A percentile compares a stretch with the other conserved stretches of the same genome.
phyloP scores from a whole-genome alignment of 2,329 filamentous ascomycete species.

The Penicillium freii region DNA sequence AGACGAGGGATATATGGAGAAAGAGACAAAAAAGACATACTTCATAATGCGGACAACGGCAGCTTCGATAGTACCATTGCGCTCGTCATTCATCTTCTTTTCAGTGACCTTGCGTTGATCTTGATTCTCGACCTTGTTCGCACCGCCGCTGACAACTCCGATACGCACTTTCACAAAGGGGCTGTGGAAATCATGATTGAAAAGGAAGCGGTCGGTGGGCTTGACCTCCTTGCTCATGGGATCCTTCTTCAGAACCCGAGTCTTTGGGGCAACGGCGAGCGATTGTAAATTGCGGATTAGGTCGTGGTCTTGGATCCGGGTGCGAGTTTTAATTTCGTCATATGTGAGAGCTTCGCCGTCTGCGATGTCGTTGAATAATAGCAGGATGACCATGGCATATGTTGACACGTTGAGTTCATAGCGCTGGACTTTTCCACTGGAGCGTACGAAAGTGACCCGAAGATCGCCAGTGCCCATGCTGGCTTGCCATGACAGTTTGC shows the following conservation, averaged over 20 bases:
- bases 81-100: slow-evolving; percentile 51
- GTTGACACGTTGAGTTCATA: slow-evolving; percentile 93
- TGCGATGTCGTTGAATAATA: slow-evolving; percentile 81
- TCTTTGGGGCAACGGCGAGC: slow-evolving; percentile 79
- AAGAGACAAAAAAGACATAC: slow-evolving; percentile 28
- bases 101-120: slow-evolving; percentile 55
- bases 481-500: slow-evolving; percentile 79
- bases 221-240: slow-evolving; percentile 77
- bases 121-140: slow-evolving; percentile 79
- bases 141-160: slow-evolving; percentile 70
- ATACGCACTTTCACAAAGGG: slow-evolving; percentile 87
- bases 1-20: not conserved
- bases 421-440: slow-evolving; percentile 67
- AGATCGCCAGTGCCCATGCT: slow-evolving; percentile 83
- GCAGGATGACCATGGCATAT: slow-evolving; percentile 83
- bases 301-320: slow-evolving; percentile 72
- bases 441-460: slow-evolving; percentile 72
- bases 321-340: slow-evolving; percentile 79
- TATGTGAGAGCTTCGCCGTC: slow-evolving; percentile 53
- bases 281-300: slow-evolving; percentile 76
- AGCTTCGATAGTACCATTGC: slow-evolving; percentile 51
- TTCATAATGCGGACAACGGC: slow-evolving; percentile 56
- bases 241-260: slow-evolving; percentile 74
- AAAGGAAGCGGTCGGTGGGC: slow-evolving; percentile 72
- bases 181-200: slow-evolving; percentile 78